Conservation (phyloP, 371 early-diverging fungal species). For the Smittium mucronatum region DNA sequence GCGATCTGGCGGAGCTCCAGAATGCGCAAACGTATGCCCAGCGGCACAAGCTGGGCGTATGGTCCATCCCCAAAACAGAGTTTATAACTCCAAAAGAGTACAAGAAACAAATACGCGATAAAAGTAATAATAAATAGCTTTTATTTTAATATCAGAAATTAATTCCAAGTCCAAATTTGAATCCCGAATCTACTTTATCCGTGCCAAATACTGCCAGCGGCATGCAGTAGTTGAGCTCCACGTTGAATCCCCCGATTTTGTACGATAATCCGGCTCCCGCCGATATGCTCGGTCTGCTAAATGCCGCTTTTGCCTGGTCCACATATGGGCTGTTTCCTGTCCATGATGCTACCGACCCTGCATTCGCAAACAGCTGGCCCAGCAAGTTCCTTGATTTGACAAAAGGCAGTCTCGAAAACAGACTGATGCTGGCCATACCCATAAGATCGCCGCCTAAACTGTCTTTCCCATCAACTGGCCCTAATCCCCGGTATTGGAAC, state of each 20-base stretch:
- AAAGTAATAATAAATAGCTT: neutral
- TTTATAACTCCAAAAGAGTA: constrained; percentile 26
- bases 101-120: constrained; percentile 14
- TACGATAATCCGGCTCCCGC: constrained; percentile 73
- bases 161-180: constrained; percentile 78
- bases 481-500: constrained; percentile 72
- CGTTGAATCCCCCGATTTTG: constrained; percentile 66
- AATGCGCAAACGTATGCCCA: constrained; percentile 11
- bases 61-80: constrained; percentile 21
- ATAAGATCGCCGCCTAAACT: constrained; percentile 77
- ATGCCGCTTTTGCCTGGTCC: constrained; percentile 14
- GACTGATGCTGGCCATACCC: constrained; percentile 66
- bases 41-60: constrained; percentile 24
- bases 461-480: constrained; percentile 75
- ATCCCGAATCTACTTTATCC: constrained; percentile 63
- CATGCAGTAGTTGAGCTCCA: constrained; percentile 81
- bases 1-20: constrained; percentile 19
- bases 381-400: constrained; percentile 41
- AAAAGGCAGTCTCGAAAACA: constrained; percentile 51
- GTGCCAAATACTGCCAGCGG: constrained; percentile 58
- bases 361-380: constrained; percentile 78
- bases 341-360: constrained; percentile 54
- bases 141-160: constrained; percentile 37
- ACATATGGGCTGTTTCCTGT: constrained; percentile 1
- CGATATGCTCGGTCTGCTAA: constrained; percentile 45